phyloP scores from a whole-genome alignment of 139 green algal species.

The Ettlia oleoabundans region DNA sequence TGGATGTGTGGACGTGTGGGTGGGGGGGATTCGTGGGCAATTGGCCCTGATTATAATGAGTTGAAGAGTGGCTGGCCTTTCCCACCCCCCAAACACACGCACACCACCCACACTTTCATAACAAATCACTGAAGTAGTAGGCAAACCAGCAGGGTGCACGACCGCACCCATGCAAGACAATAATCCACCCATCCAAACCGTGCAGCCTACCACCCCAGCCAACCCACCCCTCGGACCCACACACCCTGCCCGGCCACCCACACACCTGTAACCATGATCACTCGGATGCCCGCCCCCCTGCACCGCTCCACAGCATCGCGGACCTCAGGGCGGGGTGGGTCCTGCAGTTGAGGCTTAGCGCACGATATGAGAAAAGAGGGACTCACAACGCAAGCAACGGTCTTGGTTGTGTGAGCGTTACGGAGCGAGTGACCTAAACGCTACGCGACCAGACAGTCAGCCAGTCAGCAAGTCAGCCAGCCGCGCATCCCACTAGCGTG shows the following conservation, averaged over 20 bases:
- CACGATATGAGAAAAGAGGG: not conserved
- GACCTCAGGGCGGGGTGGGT: conserved; percentile 90
- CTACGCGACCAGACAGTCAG: too few species aligned
- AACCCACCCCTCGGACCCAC: not conserved
- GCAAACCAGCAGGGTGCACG: too few species aligned
- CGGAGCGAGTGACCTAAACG: too few species aligned
- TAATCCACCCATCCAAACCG: not conserved
- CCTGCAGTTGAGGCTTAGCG: conserved; percentile 57
- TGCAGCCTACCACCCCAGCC: not conserved
- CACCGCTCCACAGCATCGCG: conserved; percentile 41
- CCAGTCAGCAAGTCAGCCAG: too few species aligned
- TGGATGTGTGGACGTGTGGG: not conserved
- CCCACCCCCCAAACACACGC: too few species aligned
- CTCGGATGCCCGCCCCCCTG: conserved; percentile 41
- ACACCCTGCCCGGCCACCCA: not conserved
- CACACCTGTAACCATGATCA: conserved; percentile 64
- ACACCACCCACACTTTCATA: too few species aligned
- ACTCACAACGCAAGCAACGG: not conserved
- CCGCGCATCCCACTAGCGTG: too few species aligned
- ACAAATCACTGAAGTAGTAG: too few species aligned
- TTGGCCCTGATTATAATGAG: too few species aligned
- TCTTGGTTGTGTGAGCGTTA: not conserved
- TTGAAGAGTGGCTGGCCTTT: too few species aligned
- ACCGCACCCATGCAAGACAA: not conserved
- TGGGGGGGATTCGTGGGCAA: too few species aligned